Evolutionary conservation across 306 rosid genomes (phyloP), one percentile per base, ranked within the genome.

Genomic region (Vicia sativa): DNA sequence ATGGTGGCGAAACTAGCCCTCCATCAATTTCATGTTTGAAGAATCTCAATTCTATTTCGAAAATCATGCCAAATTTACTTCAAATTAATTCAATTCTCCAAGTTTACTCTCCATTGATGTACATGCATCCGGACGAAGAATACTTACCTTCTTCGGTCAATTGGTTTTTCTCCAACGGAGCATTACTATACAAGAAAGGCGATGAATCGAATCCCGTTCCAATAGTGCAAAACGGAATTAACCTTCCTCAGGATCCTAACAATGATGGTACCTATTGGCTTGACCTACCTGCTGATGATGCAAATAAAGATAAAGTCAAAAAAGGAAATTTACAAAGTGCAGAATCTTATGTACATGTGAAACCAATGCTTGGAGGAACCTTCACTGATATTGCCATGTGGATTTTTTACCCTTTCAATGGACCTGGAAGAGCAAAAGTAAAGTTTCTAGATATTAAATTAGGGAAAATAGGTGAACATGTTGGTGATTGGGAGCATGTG

Each of bases 381-480:
- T 81, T 80, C 78, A 82, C 91, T 11, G 96, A 92, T 76, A 31
- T 92, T 9, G 86, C 85, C 8, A 59, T 81, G 15, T 92, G 97
- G 97, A 15, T 92, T 0, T 92, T 92, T 74, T 89, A 83, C 75
- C 97, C 96, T 6, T 92, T 89, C 73, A 89, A 92, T 56, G 97
- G 97, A 0, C 85, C 92, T 1, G 86, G 80, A 2, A 85, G 64
- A 62, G 97, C 89, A n/a, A 89, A 89, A 77, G 90, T 84, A 0
- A 69, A 70, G 21, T 21, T 77, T 15, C 0, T 89, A 18, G 83
- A 62, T 25, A 1, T 92, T 7, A 19, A 88, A 1, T 39, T 92
- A 49, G 91, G 87, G 29, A 81, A 68, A 37, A 84, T 90, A 11
- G 91, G 97, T 26, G 83, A 91, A 41, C 95, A 88, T 62, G 79